Conservation (phyloP, 2,329 filamentous ascomycete species). For the Cladosporium phlei region DNA sequence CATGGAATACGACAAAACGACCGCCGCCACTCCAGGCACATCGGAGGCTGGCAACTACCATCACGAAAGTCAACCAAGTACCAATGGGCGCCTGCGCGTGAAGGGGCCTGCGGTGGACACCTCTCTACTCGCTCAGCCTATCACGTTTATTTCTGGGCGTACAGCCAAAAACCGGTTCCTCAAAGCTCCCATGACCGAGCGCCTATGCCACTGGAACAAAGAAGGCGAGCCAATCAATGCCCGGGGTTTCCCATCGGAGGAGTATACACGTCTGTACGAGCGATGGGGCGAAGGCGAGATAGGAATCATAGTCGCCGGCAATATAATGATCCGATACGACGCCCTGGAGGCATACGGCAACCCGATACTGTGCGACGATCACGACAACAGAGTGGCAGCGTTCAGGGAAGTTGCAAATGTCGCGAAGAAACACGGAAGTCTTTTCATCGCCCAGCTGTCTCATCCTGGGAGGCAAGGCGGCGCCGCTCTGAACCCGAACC, state of each 20-base stretch:
- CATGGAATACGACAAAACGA: conserved; percentile 26
- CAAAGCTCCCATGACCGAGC: conserved; percentile 31
- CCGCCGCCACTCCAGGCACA: conserved; percentile 7
- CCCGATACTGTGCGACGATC: conserved; percentile 26
- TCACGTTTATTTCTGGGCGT: conserved; percentile 29
- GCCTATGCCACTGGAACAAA: conserved; percentile 27
- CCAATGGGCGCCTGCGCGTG: conserved; percentile 23
- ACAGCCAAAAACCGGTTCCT: conserved; percentile 29
- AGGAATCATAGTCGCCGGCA: conserved; percentile 29
- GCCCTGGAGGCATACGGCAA: conserved; percentile 30
- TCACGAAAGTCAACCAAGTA: conserved; percentile 18
- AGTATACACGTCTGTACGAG: conserved; percentile 25
- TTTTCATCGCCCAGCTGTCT: conserved; percentile 28
- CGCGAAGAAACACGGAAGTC: conserved; percentile 24
- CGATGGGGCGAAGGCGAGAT: conserved; percentile 30
- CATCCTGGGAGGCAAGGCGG: conserved; percentile 29
- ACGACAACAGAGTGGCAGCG: conserved; percentile 23
- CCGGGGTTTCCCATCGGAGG: conserved; percentile 26
- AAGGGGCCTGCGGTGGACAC: conserved; percentile 22
- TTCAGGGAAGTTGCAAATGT: conserved; percentile 22
- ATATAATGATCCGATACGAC: conserved; percentile 29
- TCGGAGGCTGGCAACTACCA: conserved; percentile 23
- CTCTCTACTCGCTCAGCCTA: conserved; percentile 18
- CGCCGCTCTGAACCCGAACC: conserved; percentile 27
- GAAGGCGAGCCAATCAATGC: conserved; percentile 21